phyloP scores from a whole-genome alignment of 148 eudicot genomes.

The Persicaria maculosa region DNA sequence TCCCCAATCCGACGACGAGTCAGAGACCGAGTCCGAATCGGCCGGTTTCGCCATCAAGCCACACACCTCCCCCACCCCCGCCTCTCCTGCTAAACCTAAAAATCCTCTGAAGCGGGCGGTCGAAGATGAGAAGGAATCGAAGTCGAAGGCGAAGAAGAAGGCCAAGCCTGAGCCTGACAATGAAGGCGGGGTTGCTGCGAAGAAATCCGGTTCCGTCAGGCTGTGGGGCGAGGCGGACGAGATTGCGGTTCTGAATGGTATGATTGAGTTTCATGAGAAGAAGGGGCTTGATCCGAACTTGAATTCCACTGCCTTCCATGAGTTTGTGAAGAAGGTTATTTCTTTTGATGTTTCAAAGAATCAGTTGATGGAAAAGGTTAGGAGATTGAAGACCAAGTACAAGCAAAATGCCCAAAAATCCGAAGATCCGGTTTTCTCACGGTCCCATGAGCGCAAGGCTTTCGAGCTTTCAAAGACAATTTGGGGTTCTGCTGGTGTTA shows the following conservation, averaged over 20 bases:
- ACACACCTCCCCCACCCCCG: constrained; percentile 15
- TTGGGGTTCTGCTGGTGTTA: constrained; percentile 35
- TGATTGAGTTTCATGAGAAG: constrained; percentile 29
- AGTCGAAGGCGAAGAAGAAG: constrained; percentile 17
- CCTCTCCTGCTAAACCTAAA: constrained; percentile 10
- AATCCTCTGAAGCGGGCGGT: constrained; percentile 18
- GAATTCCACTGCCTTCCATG: constrained; percentile 25
- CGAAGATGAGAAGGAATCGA: constrained; percentile 12
- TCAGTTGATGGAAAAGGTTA: constrained; percentile 41
- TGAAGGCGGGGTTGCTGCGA: background rate
- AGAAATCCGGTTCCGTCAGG: constrained; percentile 9
- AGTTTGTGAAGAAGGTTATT: constrained; percentile 27
- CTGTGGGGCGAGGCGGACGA: constrained; percentile 57
- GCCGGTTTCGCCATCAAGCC: constrained; percentile 28
- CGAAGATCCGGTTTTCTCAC: constrained; percentile 30
- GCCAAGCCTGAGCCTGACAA: constrained; percentile 14
- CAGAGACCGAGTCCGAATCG: constrained; percentile 23
- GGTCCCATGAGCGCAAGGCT: constrained; percentile 38
- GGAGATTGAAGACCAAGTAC: constrained; percentile 52
- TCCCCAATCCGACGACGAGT: background rate
- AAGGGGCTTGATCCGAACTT: constrained; percentile 23
- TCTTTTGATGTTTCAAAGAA: constrained; percentile 22
- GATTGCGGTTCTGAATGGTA: constrained; percentile 32
- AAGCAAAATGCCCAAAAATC: constrained; percentile 21
- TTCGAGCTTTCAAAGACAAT: constrained; percentile 41